phyloP scores from a whole-genome alignment of 1,139 yeast genomes.

The Yamadazyma dendronema region DNA sequence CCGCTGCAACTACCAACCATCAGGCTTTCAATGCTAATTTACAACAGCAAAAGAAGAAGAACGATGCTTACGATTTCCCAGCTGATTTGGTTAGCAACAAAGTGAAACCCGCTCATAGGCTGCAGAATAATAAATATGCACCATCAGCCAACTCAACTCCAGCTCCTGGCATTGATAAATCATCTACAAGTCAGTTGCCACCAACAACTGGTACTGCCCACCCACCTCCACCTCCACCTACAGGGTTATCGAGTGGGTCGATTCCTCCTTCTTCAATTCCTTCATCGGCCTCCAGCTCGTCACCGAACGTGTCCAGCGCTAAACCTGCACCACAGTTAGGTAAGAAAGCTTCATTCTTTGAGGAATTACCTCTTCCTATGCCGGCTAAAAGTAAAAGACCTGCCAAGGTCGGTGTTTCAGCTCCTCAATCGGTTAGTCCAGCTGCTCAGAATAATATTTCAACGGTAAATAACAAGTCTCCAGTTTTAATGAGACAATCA shows the following conservation, averaged over 20 bases:
- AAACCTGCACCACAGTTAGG: neutral
- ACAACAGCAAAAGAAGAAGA: slow-evolving; percentile 51
- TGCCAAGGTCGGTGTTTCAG: slow-evolving; percentile 1
- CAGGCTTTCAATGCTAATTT: slow-evolving; percentile 15
- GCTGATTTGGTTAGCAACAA: slow-evolving; percentile 47
- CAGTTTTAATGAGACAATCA: slow-evolving; percentile 7
- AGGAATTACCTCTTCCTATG: slow-evolving; percentile 1
- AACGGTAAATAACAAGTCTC: slow-evolving; percentile 8
- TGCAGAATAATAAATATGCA: slow-evolving; percentile 24
- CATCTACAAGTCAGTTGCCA: neutral
- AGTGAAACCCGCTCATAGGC: slow-evolving; percentile 34
- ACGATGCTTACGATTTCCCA: slow-evolving; percentile 83
- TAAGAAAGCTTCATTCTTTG: neutral
- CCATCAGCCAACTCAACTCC: slow-evolving; percentile 15
- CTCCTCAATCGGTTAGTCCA: slow-evolving; percentile 1
- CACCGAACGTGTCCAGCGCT: neutral
- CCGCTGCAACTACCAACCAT: neutral
- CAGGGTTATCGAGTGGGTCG: neutral
- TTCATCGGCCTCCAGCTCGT: slow-evolving; percentile 1
- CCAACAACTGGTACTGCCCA: slow-evolving; percentile 1
- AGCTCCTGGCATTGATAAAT: slow-evolving; percentile 2
- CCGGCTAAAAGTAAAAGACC: neutral
- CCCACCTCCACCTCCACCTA: neutral
- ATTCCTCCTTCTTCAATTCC: slow-evolving; percentile 2
- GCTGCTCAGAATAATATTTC: neutral